Evolutionary conservation across 768 basidiomycete genomes (phyloP), one percentile per base, ranked within the genome.

Genomic region (Omphalotus guepiniiformis): DNA sequence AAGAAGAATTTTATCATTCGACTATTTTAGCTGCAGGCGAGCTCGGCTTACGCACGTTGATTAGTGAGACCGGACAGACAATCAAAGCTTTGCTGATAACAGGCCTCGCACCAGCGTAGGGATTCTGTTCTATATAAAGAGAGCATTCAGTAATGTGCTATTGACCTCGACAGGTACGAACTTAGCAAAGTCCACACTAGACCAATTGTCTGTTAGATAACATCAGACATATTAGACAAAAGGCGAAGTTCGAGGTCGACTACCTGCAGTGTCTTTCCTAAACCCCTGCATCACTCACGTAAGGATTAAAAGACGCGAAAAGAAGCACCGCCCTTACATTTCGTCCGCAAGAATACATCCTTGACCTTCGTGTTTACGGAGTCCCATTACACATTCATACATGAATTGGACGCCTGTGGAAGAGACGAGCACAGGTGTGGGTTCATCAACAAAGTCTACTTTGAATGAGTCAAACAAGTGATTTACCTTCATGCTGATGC

Each of bases 301-400:
- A 16, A 61, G 49, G 23, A 44, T 19, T 13, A 35, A 32, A 26
- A 43, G 22, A 27, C 39, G 15, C n/a, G 38, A 6, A 45, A 47
- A 39, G 45, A 44, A 29, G 32, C 51, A 18, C 39, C 18, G 39
- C 39, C 42, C 64, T 27, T 52, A 91, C 93, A 96, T 95, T 58
- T 98, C 96, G 64, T 99, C 96, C 2, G 95, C 96, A 27, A 99
- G 76, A 54, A 99, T 96, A 56, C 92, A 94, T 1, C 95, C 95
- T 59, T 89, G 82, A 1, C 92, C 88, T 63, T 94, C 92, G 52
- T 92, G 89, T 62, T 83, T 88, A 45, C 89, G 77, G 58, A 96
- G 69, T 8, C 93, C 94, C 93, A 97, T 97, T 15, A 94, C 88
- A 58, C 86, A 91, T 59, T 94, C 91, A 59, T 99, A 99, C 71